These are phyloP conservation scores for Sporothrix sp. DNA, from an alignment of 2,329 filamentous ascomycete genomes.

Conservation along the genomic window DNA sequence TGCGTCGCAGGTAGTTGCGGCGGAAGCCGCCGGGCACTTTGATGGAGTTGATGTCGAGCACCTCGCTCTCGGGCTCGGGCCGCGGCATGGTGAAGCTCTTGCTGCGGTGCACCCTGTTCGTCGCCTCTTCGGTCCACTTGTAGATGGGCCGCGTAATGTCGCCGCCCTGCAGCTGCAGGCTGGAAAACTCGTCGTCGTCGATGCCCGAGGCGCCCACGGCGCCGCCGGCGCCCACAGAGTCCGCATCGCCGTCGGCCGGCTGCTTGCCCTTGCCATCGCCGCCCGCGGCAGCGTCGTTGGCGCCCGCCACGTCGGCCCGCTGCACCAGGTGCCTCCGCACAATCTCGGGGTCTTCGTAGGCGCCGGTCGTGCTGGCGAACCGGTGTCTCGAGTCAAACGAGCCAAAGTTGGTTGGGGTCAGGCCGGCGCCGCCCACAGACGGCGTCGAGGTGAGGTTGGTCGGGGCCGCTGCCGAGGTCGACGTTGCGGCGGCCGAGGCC, in stretches of 20 bases:
- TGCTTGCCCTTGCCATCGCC: constrained; percentile 47
- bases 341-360: constrained; percentile 83
- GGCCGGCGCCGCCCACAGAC: constrained; percentile 31
- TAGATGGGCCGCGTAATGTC: constrained; percentile 94
- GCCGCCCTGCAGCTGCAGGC: constrained; percentile 82
- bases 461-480: constrained; percentile 33
- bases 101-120: constrained; percentile 61
- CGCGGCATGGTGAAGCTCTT: constrained; percentile 76
- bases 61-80: constrained; percentile 68
- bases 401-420: constrained; percentile 66
- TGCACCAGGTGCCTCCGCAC: constrained; percentile 81
- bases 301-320: constrained; percentile 44
- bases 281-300: constrained; percentile 40
- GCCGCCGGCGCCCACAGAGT: constrained; percentile 5
- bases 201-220: constrained; percentile 20
- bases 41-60: constrained; percentile 79
- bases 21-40: constrained; percentile 90
- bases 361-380: constrained; percentile 39
- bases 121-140: constrained; percentile 88
- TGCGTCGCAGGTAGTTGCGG: constrained; percentile 74
- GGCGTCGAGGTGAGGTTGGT: constrained; percentile 9
- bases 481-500: background rate
- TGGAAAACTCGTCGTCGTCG: constrained; percentile 80
- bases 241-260: constrained; percentile 27
- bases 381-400: constrained; percentile 67